Percentiles rank a stretch among this genome's conserved stretches.
These are phyloP conservation scores for Colletotrichum abscissum DNA, from an alignment of 2,329 filamentous ascomycete species.

Conservation along the genomic window DNA sequence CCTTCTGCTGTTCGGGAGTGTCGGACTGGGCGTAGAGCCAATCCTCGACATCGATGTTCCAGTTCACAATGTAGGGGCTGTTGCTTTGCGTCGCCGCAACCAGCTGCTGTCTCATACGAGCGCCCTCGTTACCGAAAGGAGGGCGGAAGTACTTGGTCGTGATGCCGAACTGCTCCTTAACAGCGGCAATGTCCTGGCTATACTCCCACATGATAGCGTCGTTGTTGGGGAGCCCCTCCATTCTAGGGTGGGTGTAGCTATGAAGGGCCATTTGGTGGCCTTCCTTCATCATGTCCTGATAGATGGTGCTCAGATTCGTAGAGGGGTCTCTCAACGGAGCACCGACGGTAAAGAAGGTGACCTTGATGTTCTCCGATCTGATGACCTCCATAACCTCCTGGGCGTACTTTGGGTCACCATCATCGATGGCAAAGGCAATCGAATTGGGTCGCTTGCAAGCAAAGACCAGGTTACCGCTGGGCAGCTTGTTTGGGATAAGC, in stretches of 20 bases:
- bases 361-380: conserved; percentile 69
- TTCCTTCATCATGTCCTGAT: conserved; percentile 69
- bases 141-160: conserved; percentile 71
- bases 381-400: conserved; percentile 66
- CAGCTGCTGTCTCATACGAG: conserved; percentile 73
- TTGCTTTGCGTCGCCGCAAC: conserved; percentile 60
- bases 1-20: conserved; percentile 75
- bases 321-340: conserved; percentile 67
- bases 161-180: conserved; percentile 50
- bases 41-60: conserved; percentile 78
- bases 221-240: conserved; percentile 66
- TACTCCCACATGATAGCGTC: conserved; percentile 72
- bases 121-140: conserved; percentile 76
- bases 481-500: conserved; percentile 67
- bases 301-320: conserved; percentile 72
- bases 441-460: conserved; percentile 75
- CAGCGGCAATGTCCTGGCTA: conserved; percentile 64
- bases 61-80: conserved; percentile 71
- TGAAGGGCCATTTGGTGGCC: conserved; percentile 78
- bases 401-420: conserved; percentile 65
- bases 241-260: conserved; percentile 75
- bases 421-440: conserved; percentile 79
- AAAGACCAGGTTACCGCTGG: conserved; percentile 70
- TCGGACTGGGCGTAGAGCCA: conserved; percentile 72
- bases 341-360: conserved; percentile 79